Conservation (phyloP, 1,284 basidiomycete genomes). For the Heterobasidion annosum region DNA sequence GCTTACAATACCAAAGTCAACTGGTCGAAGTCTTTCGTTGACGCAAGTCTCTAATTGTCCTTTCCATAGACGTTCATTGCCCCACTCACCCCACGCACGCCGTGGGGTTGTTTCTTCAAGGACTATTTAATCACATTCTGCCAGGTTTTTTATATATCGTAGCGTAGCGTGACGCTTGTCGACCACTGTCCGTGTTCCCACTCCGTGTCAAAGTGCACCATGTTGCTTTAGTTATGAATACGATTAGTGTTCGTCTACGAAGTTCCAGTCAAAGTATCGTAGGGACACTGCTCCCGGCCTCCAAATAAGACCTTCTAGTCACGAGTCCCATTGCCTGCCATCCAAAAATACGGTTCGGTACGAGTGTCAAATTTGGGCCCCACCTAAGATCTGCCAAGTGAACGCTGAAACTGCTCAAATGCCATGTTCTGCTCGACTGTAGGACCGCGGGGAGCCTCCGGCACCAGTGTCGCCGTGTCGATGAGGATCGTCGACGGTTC, state of each 20-base stretch:
- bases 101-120: constrained; percentile 1
- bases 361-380: too few relatives aligned
- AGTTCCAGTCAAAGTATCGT: background rate
- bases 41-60: constrained; percentile 10
- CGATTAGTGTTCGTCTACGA: constrained; percentile 3
- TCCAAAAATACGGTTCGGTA: too few relatives aligned
- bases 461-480: constrained; percentile 38
- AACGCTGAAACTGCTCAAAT: constrained; percentile 56
- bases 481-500: constrained; percentile 14
- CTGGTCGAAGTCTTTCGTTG: constrained; percentile 10
- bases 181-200: constrained; percentile 2
- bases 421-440: constrained; percentile 79
- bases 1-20: constrained; percentile 33
- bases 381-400: constrained; percentile 15
- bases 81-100: background rate
- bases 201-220: constrained; percentile 4
- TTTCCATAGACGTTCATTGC: constrained; percentile 7
- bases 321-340: background rate
- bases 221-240: constrained; percentile 10
- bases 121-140: constrained; percentile 8
- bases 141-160: background rate
- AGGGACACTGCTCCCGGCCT: background rate
- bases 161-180: constrained; percentile 4
- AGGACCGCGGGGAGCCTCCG: constrained; percentile 40
- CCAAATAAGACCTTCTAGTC: too few relatives aligned